These are phyloP conservation scores for Kalaharituber pfeilii DNA, from an alignment of 2,329 filamentous ascomycete genomes.

Conservation along the genomic window DNA sequence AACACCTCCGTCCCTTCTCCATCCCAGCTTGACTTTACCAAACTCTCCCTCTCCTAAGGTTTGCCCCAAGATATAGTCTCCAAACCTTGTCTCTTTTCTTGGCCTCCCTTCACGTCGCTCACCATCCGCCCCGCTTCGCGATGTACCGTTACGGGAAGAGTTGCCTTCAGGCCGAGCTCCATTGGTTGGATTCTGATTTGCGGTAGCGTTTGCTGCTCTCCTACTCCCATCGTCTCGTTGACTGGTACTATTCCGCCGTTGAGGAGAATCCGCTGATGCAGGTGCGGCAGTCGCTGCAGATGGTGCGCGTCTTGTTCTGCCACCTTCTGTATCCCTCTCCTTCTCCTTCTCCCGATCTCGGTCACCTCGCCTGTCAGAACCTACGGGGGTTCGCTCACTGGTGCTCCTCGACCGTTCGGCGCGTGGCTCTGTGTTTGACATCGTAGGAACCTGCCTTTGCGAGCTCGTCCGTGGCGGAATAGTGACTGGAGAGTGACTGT, in stretches of 20 bases:
- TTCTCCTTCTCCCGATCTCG: slow-evolving; percentile 5
- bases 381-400: slow-evolving; percentile 1
- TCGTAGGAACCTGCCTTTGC: slow-evolving; percentile 13
- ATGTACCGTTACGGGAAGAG: background rate
- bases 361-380: slow-evolving; percentile 7
- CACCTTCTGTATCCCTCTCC: slow-evolving; percentile 7
- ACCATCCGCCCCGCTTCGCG: slow-evolving; percentile 20
- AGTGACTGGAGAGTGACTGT: slow-evolving; percentile 12
- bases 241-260: background rate
- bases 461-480: slow-evolving; percentile 18
- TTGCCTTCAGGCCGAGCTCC: background rate
- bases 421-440: slow-evolving; percentile 4
- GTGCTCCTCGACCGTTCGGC: slow-evolving; percentile 11
- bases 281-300: background rate
- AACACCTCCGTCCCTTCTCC: slow-evolving; percentile 87
- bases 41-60: slow-evolving; percentile 97
- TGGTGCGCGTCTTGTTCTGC: background rate
- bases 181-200: background rate
- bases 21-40: slow-evolving; percentile 94
- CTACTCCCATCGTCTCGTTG: background rate
- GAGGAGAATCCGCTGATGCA: background rate
- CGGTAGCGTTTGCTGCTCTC: background rate
- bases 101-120: slow-evolving; percentile 30
- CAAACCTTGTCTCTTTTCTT: slow-evolving; percentile 68
- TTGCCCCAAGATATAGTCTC: slow-evolving; percentile 87